Percentiles rank a stretch among this genome's conserved stretches.
phyloP scores from a whole-genome alignment of 495 filamentous ascomycete species.

The Aspergillus panamensis region DNA sequence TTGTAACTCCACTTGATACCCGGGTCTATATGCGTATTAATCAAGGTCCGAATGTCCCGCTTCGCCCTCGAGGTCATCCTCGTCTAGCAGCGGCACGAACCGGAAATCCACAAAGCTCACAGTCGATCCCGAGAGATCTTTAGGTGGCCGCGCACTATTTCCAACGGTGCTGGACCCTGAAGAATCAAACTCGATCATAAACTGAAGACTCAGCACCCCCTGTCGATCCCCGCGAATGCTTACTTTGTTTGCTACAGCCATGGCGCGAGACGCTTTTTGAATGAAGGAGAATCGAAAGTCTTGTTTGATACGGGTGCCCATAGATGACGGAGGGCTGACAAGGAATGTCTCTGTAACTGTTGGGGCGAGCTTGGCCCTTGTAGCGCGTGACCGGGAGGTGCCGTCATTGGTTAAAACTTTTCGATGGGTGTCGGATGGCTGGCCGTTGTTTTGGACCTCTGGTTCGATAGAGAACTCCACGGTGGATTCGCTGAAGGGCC shows the following conservation, averaged over 20 bases:
- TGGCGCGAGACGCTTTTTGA: constrained; percentile 76
- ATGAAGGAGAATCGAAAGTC: constrained; percentile 80
- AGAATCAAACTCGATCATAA: constrained; percentile 80
- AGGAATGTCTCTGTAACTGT: constrained; percentile 50
- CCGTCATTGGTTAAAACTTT: constrained; percentile 36
- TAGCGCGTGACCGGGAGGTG: constrained; percentile 39
- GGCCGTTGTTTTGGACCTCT: constrained; percentile 29
- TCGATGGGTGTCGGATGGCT: constrained; percentile 23
- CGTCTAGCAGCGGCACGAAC: constrained; percentile 66
- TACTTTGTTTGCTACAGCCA: constrained; percentile 88
- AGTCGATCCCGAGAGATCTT: constrained; percentile 16
- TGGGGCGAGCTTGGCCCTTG: constrained; percentile 45
- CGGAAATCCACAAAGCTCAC: constrained; percentile 76
- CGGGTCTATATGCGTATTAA: neutral
- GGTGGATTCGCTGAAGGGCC: constrained; percentile 71
- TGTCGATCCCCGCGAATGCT: constrained; percentile 82
- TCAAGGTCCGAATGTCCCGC: constrained; percentile 5
- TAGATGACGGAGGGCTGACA: constrained; percentile 41
- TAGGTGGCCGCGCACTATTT: neutral
- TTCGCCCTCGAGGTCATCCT: constrained; percentile 54
- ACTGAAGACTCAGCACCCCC: constrained; percentile 90
- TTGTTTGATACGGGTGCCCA: constrained; percentile 39
- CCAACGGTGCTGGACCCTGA: constrained; percentile 25
- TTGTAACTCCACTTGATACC: too few relatives aligned
- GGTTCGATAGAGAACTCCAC: constrained; percentile 79